Evolutionary conservation across 2,329 filamentous ascomycete species (phyloP).

Genomic region (Colletotrichum tropicale): DNA sequence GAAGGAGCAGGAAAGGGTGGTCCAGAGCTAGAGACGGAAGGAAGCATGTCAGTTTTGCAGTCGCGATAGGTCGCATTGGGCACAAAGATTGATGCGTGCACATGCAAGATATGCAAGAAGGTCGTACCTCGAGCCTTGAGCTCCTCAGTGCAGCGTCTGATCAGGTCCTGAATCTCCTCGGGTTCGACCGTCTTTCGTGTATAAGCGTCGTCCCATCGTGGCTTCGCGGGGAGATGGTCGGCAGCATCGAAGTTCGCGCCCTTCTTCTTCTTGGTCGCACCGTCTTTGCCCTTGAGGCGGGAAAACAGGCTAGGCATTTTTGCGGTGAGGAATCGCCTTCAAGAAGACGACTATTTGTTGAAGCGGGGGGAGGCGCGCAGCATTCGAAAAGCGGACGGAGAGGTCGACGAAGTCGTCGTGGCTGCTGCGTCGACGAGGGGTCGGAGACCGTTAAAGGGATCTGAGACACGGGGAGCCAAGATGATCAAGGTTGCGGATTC

Average conservation of each 20-base stretch:
- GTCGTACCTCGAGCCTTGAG: constrained; percentile 89
- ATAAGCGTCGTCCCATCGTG: constrained; percentile 89
- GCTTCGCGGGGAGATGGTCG: constrained; percentile 66
- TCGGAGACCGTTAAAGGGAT: not conserved
- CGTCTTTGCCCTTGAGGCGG: constrained; percentile 78
- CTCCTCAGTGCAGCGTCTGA: constrained; percentile 85
- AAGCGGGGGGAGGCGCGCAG: not conserved
- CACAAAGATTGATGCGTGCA: constrained; percentile 22
- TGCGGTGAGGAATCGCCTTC: constrained; percentile 10
- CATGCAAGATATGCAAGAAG: constrained; percentile 17
- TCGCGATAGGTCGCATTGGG: not conserved
- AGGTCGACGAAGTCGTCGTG: not conserved
- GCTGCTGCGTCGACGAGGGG: constrained; percentile 2
- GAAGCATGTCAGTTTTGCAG: not conserved
- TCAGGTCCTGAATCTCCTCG: constrained; percentile 88
- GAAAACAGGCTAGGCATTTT: constrained; percentile 65
- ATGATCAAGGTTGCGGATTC: not conserved
- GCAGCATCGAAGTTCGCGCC: constrained; percentile 56
- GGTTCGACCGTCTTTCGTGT: constrained; percentile 80
- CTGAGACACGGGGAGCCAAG: not conserved
- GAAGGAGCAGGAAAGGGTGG: constrained; percentile 89
- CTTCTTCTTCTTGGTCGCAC: constrained; percentile 70
- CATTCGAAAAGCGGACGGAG: constrained; percentile 4
- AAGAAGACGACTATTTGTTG: not conserved
- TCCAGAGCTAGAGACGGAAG: constrained; percentile 69